Evolutionary conservation across 257 asterid species (phyloP).

Genomic region (Lycium barbarum): DNA sequence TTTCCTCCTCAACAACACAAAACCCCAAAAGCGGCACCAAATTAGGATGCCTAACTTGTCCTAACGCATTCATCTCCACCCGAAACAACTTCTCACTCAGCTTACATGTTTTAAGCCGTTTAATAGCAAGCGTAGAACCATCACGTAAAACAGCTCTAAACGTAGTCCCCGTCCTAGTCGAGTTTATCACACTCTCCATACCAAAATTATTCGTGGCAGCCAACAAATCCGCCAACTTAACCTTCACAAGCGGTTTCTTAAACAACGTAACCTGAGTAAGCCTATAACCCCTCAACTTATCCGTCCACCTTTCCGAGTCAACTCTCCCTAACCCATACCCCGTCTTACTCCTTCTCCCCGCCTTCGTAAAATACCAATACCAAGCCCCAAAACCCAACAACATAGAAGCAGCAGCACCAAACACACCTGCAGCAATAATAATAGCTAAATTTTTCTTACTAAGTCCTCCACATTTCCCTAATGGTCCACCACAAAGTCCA

Average conservation of each 20-base stretch:
- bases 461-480: conserved; percentile 80
- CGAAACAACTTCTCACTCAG: conserved; percentile 78
- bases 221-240: conserved; percentile 77
- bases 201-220: conserved; percentile 71
- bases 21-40: conserved; percentile 89
- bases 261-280: conserved; percentile 79
- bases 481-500: conserved; percentile 75
- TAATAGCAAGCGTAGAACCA: conserved; percentile 78
- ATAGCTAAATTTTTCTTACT: conserved; percentile 73
- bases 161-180: conserved; percentile 81
- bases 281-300: conserved; percentile 72
- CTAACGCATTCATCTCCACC: conserved; percentile 88
- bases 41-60: conserved; percentile 93
- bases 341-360: conserved; percentile 53
- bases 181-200: conserved; percentile 52
- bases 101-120: conserved; percentile 65
- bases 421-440: conserved; percentile 82
- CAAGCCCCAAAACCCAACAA: conserved; percentile 79
- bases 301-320: conserved; percentile 68
- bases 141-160: conserved; percentile 77
- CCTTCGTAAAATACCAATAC: conserved; percentile 71
- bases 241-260: conserved; percentile 90
- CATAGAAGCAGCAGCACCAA: conserved; percentile 84
- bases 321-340: conserved; percentile 60
- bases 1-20: conserved; percentile 89